Percentiles rank a stretch among this genome's conserved stretches.
phyloP scores from a whole-genome alignment of 1,284 basidiomycete species.

The Papiliotrema laurentii region DNA sequence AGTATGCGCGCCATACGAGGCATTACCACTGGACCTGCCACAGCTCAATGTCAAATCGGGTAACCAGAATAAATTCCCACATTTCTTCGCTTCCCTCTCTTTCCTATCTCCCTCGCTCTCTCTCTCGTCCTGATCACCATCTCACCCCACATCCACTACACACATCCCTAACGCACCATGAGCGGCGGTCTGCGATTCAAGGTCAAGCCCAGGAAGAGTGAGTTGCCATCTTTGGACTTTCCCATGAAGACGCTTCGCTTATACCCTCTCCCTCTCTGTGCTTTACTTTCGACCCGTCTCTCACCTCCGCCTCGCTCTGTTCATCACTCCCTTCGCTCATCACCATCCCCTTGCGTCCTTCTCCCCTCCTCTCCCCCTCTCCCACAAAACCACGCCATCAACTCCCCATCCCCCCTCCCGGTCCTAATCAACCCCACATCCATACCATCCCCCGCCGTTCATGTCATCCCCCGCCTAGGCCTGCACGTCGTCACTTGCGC shows the following conservation, averaged over 20 bases:
- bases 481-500: slow-evolving; percentile 61
- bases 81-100: background rate
- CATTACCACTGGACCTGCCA: no score
- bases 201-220: slow-evolving; percentile 22
- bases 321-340: background rate
- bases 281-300: background rate
- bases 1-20: no score
- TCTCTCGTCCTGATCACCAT: background rate
- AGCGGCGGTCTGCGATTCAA: slow-evolving; percentile 18
- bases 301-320: background rate
- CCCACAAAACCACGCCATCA: background rate
- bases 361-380: background rate
- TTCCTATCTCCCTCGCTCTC: background rate
- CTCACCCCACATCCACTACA: background rate
- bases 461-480: slow-evolving; percentile 41
- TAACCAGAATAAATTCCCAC: no score
- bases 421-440: background rate
- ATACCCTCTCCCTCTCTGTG: background rate
- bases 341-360: background rate
- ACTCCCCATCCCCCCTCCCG: background rate
- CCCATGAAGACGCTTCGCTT: background rate
- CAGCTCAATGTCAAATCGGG: no score
- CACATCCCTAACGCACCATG: background rate
- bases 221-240: slow-evolving; percentile 1
- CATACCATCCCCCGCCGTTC: background rate